Evolutionary conservation across 441 rosid genomes (phyloP).

Genomic region (Isatis lusitanica): DNA sequence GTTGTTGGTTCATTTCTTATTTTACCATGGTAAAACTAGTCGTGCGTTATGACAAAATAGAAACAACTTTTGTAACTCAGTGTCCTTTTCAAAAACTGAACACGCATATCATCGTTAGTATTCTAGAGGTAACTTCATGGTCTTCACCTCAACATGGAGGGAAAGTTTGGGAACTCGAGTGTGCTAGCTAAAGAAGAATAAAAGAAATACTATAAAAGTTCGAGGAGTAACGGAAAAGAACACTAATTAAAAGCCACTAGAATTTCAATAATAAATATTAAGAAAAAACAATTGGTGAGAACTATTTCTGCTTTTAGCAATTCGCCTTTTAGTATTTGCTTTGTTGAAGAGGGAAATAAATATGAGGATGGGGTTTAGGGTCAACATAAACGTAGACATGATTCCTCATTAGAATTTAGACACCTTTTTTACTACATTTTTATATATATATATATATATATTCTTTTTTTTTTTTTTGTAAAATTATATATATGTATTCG

Average conservation of each 20-base stretch:
- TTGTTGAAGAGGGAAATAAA: conserved; percentile 36
- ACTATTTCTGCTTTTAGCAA: conserved; percentile 35
- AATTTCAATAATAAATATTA: neutral
- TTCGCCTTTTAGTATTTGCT: conserved; percentile 23
- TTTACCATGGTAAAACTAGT: neutral
- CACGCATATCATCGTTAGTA: neutral
- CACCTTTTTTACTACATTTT: neutral
- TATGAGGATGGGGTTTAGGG: conserved; percentile 38
- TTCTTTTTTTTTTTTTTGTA: too few species aligned
- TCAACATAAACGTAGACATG: conserved; percentile 21
- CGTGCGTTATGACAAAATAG: neutral
- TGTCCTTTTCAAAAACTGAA: neutral
- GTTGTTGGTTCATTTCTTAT: neutral
- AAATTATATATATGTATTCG: neutral
- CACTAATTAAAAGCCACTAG: conserved; percentile 22
- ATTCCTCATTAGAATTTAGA: conserved; percentile 8
- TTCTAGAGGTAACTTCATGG: conserved; percentile 14
- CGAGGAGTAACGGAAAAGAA: conserved; percentile 16
- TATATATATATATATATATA: neutral
- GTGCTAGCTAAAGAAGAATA: conserved; percentile 26
- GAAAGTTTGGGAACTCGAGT: conserved; percentile 12
- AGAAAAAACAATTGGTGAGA: conserved; percentile 1
- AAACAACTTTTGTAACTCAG: neutral
- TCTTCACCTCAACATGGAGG: conserved; percentile 8
- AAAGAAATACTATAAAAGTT: neutral